Percentiles rank a stretch among this genome's conserved stretches.
phyloP scores from a whole-genome alignment of 257 asterid species.

The Primulina eburnea region DNA sequence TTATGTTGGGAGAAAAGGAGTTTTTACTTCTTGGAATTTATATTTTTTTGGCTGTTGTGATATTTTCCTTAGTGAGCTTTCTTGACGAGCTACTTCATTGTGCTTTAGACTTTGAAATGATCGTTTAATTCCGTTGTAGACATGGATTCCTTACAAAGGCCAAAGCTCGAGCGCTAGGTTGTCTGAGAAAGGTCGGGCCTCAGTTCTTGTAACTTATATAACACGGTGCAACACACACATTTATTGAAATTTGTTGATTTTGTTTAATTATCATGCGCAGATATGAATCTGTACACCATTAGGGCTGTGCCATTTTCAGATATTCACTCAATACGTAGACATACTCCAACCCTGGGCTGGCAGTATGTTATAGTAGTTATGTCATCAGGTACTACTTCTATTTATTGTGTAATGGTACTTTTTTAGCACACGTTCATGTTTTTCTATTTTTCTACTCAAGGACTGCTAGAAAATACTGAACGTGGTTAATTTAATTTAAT shows the following conservation, averaged over 20 bases:
- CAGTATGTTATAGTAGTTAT: conserved; percentile 83
- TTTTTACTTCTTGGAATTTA: background rate
- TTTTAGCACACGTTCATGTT: background rate
- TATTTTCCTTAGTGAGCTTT: background rate
- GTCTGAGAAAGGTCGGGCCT: conserved; percentile 75
- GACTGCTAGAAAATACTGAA: background rate
- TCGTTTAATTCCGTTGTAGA: conserved; percentile 41
- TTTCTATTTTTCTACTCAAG: no score
- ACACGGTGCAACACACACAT: background rate
- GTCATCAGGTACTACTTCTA: conserved; percentile 60
- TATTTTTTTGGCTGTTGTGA: background rate
- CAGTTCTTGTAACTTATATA: background rate
- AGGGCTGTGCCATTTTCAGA: conserved; percentile 86
- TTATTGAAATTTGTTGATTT: conserved; percentile 6
- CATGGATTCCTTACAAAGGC: conserved; percentile 99
- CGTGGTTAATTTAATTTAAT: background rate
- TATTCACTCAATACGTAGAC: conserved; percentile 83
- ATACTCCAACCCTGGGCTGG: conserved; percentile 96
- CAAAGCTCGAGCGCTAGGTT: conserved; percentile 72
- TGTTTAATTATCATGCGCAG: conserved; percentile 49
- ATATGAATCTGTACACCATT: conserved; percentile 78
- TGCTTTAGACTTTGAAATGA: conserved; percentile 10
- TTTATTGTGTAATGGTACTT: background rate
- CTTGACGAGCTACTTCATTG: conserved; percentile 3
- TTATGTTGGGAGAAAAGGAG: background rate